These are phyloP conservation scores for Colletotrichum filicis DNA, from an alignment of 2,329 filamentous ascomycete genomes.

Conservation along the genomic window DNA sequence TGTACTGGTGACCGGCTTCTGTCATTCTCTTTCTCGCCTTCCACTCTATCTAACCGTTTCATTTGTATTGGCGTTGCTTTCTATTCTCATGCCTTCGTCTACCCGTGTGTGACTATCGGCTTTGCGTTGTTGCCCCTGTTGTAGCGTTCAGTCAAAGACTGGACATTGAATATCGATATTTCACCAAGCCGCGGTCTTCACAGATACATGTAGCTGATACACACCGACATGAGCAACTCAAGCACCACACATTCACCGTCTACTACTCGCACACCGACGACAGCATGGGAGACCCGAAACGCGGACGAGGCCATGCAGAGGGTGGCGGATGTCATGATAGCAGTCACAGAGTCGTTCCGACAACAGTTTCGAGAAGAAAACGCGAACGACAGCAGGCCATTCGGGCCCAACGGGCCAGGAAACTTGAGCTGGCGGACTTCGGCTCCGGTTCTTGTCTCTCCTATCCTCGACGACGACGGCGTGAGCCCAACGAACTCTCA, in stretches of 20 bases:
- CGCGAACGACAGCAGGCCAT: background rate
- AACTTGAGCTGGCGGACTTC: background rate
- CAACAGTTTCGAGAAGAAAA: conserved; percentile 16
- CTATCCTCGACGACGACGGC: background rate
- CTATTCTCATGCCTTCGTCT: background rate
- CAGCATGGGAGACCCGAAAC: conserved; percentile 20
- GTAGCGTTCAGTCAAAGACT: background rate
- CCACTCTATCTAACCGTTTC: background rate
- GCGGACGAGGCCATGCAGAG: conserved; percentile 16
- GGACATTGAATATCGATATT: background rate
- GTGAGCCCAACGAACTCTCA: background rate
- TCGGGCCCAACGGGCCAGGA: background rate
- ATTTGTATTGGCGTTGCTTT: background rate
- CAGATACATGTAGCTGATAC: background rate
- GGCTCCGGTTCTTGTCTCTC: background rate
- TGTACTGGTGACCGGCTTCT: background rate
- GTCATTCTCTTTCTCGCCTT: background rate
- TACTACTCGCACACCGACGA: background rate
- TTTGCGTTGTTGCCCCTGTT: too few relatives aligned
- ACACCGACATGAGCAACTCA: background rate
- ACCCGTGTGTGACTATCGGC: background rate
- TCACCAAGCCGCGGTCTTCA: background rate
- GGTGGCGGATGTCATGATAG: conserved; percentile 25
- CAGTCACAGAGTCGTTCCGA: conserved; percentile 22
- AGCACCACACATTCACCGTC: background rate